Percentiles rank a stretch among this genome's conserved stretches.
phyloP scores from a whole-genome alignment of 495 filamentous ascomycete species.

The Bacidia rubella region DNA sequence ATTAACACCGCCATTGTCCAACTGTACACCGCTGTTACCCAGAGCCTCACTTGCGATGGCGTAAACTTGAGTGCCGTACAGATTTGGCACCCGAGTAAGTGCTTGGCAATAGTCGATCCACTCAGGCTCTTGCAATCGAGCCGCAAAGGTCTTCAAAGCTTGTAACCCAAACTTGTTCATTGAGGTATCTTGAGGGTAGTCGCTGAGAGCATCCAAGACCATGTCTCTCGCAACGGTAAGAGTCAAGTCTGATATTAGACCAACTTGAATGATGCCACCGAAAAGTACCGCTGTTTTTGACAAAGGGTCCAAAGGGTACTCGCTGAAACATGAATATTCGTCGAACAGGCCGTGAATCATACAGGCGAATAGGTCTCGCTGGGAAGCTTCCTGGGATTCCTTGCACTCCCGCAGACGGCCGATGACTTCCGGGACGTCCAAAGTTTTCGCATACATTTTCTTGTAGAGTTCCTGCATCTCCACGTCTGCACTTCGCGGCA shows the following conservation, averaged over 20 bases:
- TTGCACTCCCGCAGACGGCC: conserved; percentile 73
- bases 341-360: conserved; percentile 98
- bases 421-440: conserved; percentile 67
- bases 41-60: conserved; percentile 71
- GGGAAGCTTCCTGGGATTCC: conserved; percentile 61
- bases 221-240: conserved; percentile 86
- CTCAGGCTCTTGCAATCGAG: conserved; percentile 54
- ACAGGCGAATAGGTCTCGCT: conserved; percentile 91
- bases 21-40: conserved; percentile 39
- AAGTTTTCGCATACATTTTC: conserved; percentile 83
- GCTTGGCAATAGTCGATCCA: conserved; percentile 84
- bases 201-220: conserved; percentile 87
- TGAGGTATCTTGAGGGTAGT: conserved; percentile 60
- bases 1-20: conserved; percentile 23
- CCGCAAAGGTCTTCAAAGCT: conserved; percentile 74
- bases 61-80: conserved; percentile 75
- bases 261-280: conserved; percentile 87
- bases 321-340: conserved; percentile 87
- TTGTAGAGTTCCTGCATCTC: conserved; percentile 96
- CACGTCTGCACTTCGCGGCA: conserved; percentile 64
- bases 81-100: conserved; percentile 61
- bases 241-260: conserved; percentile 75
- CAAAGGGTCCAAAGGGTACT: conserved; percentile 86
- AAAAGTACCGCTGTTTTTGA: conserved; percentile 94
- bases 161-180: conserved; percentile 99